These are phyloP conservation scores for Pouteria glomerata DNA, from an alignment of 148 eudicot genomes.

Conservation along the genomic window DNA sequence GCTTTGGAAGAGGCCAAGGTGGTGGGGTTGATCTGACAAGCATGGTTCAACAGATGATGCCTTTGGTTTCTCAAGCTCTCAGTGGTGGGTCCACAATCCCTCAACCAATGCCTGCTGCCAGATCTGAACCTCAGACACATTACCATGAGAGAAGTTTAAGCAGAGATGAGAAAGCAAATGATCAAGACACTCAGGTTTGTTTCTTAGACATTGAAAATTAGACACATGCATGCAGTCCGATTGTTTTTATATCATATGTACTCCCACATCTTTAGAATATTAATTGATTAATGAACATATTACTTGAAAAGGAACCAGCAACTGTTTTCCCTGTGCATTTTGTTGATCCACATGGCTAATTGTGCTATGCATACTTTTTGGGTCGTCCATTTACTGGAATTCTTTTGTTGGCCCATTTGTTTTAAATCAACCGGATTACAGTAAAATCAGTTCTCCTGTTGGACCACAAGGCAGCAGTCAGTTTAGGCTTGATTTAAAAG, in stretches of 20 bases:
- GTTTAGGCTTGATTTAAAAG: neutral
- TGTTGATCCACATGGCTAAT: neutral
- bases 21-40: conserved; percentile 73
- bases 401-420: neutral
- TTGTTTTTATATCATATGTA: neutral
- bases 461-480: neutral
- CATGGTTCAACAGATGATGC: conserved; percentile 99
- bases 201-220: neutral
- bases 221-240: neutral
- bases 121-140: conserved; percentile 23
- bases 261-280: neutral
- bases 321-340: neutral
- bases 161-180: conserved; percentile 16
- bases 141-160: conserved; percentile 14
- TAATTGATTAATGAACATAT: neutral
- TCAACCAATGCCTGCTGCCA: conserved; percentile 18
- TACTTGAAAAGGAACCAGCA: neutral
- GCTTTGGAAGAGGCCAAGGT: conserved; percentile 46
- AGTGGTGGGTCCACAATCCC: conserved; percentile 44
- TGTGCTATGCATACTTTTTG: neutral
- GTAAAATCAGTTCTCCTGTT: neutral
- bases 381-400: neutral
- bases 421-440: neutral
- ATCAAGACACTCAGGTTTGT: conserved; percentile 49
- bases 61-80: conserved; percentile 86